Conservation (phyloP, 805 yeast genomes). For the Spathaspora gorwiae region DNA sequence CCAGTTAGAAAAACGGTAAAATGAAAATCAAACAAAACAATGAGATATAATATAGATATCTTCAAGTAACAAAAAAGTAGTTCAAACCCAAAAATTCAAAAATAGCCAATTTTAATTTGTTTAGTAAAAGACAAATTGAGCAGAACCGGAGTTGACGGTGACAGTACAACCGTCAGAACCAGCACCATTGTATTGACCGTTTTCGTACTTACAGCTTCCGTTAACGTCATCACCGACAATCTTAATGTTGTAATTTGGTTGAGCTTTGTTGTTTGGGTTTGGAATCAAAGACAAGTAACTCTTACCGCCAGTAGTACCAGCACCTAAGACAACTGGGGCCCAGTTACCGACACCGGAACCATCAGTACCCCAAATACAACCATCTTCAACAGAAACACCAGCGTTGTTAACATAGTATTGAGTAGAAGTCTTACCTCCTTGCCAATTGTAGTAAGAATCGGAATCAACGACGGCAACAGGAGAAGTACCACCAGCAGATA, state of each 20-base stretch:
- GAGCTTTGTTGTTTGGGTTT: constrained; percentile 78
- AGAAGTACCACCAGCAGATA: constrained; percentile 58
- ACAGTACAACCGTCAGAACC: constrained; percentile 80
- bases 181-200: constrained; percentile 66
- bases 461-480: constrained; percentile 79
- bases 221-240: constrained; percentile 55
- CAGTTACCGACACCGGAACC: constrained; percentile 91
- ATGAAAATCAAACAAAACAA: no score
- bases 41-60: no score
- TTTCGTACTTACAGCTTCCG: constrained; percentile 77
- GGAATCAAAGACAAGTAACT: constrained; percentile 89
- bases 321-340: constrained; percentile 96
- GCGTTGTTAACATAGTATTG: constrained; percentile 98
- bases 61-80: no score
- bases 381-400: constrained; percentile 84
- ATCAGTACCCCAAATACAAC: constrained; percentile 87
- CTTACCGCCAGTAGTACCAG: constrained; percentile 67
- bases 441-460: constrained; percentile 75
- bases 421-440: constrained; percentile 78
- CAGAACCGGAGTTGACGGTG: constrained; percentile 55
- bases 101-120: not conserved
- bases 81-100: no score
- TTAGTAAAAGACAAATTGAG: constrained; percentile 47
- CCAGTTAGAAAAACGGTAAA: no score
- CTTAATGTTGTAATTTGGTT: constrained; percentile 54